Base-by-base conservation (phyloP, 2,329 filamentous ascomycete species). In the Fusarium denticulatum region DNA sequence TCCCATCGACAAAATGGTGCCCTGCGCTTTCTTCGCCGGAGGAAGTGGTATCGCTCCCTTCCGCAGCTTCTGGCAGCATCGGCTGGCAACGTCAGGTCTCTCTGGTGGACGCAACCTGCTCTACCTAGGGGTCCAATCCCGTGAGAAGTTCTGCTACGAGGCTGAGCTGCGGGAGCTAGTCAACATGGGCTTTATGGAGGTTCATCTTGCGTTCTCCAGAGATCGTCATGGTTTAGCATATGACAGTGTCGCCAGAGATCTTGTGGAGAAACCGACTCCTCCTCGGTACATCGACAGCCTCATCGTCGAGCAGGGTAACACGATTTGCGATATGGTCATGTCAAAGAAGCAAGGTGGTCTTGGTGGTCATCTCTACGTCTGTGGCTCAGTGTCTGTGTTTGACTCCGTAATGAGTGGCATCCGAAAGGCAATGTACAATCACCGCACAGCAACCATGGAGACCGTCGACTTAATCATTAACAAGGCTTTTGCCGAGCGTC, bases 361-460 rank as follows among this genome's bases (percentile, higher is more conserved):
- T 83, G 72, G 79, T 11, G 80, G 80, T 0, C 73, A 80, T n/a
- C 22, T 81, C 1, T 81, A 79, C 46, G 77, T 81, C 18, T 81
- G 79, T 52, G 79, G 80, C 5, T 79, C 74, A 7, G 67, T 78
- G 10, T 69, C 77, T 42, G 65, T 80, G 24, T 68, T 82, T 67
- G 87, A 89, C 73, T 87, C 87, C 0, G 86, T 89, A 52, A 88
- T 89, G 84, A 85, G 81, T 11, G 87, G 87, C 6, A 87, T 89
- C 52, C 83, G 86, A n/a, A 86, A 86, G 76, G 87, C 87, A 6
- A 84, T 89, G 26, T 89, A 88, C 69, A 86, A 85, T 28, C 84
- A 88, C 71, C 83, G 86, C 45, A 86, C 85, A 6, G 83, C 86
- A 5, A 88, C 85, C 0, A 86, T 87, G 81, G 85, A 87, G 39